A percentile compares a stretch with the other conserved stretches of the same genome.
These are phyloP conservation scores for Trypanosomatidae sp. DNA, from an alignment of 208 protist species.

Conservation along the genomic window DNA sequence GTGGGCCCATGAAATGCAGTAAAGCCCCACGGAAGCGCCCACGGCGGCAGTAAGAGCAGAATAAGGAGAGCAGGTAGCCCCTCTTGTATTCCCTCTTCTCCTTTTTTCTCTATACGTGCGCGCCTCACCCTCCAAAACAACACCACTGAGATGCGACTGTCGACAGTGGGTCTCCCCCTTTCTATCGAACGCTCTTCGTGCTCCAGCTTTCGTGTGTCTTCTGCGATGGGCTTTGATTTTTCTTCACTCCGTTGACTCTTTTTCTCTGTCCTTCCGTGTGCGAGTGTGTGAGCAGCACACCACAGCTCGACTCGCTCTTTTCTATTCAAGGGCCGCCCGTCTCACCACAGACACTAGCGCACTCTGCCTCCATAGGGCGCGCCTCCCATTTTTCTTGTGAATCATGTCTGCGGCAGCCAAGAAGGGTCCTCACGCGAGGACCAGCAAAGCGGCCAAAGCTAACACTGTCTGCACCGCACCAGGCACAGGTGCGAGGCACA, in stretches of 20 bases:
- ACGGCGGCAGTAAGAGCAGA: background rate
- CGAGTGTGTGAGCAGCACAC: background rate
- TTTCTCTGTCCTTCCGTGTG: background rate
- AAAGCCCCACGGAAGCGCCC: background rate
- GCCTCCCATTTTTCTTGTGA: background rate
- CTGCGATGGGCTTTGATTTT: background rate
- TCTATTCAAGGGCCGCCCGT: background rate
- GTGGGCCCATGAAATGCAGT: background rate
- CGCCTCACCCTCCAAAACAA: background rate
- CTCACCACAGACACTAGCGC: background rate
- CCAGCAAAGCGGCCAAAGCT: constrained; percentile 6
- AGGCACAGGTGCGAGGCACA: constrained; percentile 9
- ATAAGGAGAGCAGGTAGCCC: background rate
- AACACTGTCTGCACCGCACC: background rate
- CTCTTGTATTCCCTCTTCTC: background rate
- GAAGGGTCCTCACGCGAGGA: background rate
- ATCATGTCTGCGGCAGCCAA: constrained; percentile 5
- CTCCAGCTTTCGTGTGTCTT: background rate
- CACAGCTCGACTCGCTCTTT: background rate
- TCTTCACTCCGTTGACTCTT: background rate
- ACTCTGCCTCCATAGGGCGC: background rate
- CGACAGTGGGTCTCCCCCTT: background rate
- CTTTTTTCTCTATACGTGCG: background rate
- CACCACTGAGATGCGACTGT: background rate
- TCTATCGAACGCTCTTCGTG: background rate